Conservation (phyloP, 176 grass and related monocot species). For the bread wheat (Triticum aestivum) region IWGSC_CS_RefSeq_v2.1 NC_057812.1:82318658-82319157, state of each 20-base stretch:
- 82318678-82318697: no score
- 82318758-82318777: no score
- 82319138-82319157: slow-evolving; percentile 73
- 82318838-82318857: neutral
- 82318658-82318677: no score
- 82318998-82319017: slow-evolving; percentile 57
- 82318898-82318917: neutral
- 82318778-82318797: no score
- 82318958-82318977: slow-evolving; percentile 75
- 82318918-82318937: neutral
- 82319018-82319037: slow-evolving; percentile 34
- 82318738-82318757: no score
- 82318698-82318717: no score
- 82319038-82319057: neutral
- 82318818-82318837: no score
- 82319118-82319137: slow-evolving; percentile 61
- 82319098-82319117: neutral
- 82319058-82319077: neutral
- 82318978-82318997: slow-evolving; percentile 41
- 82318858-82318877: neutral
- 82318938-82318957: slow-evolving; percentile 42
- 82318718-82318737: no score
- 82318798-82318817: no score
- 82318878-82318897: neutral
- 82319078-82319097: neutral